Evolutionary conservation across 1,139 yeast species (phyloP), one percentile per base, ranked within the genome.

Genomic region (Suhomyces yuchorum): DNA sequence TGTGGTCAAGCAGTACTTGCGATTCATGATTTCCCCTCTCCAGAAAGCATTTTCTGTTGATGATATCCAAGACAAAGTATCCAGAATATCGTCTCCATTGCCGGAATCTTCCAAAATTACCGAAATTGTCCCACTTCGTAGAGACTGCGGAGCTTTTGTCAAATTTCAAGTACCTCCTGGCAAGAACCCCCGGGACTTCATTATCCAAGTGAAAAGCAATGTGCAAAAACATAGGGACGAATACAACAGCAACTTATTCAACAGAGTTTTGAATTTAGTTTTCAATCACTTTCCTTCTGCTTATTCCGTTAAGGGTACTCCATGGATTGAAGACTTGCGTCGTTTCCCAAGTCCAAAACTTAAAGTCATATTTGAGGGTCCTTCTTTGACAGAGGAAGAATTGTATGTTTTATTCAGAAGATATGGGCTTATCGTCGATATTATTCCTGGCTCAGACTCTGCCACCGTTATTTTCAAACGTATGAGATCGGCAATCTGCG

Each of bases 141-240:
- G 96, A 54, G 99, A 93, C 61, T 96, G 97, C 45, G 98, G 98
- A 38, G 97, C 91, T 0, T 92, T 93, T 73, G 93, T 88, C 30
- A 86, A 86, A 55, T 87, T 85, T 58, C 68, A 71, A 40, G 80
- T 85, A 7, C 92, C 95, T 0, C 69, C 68, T 2, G 73, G 67
- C 3, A 66, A 70, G 41, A 67, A 79, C 2, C 65, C 77, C 4
- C 76, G 80, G 40, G 81, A 80, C 19, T 73, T 85, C 46, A 79
- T 82, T 46, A 61, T 73, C 5, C 64, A 68, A 47, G 72, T 87
- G 28, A 80, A 78, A 49, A 60, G 67, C 43, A 84, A 84, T 52
- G 75, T 85, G 2, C 60, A 65, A 12, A 48, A 53, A 11, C 66
- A 71, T 60, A 57, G 57, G 51, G 35, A 56, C 47, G 49, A 62